Base-by-base conservation (phyloP, 805 yeast genomes). In the Candida awuae region DNA sequence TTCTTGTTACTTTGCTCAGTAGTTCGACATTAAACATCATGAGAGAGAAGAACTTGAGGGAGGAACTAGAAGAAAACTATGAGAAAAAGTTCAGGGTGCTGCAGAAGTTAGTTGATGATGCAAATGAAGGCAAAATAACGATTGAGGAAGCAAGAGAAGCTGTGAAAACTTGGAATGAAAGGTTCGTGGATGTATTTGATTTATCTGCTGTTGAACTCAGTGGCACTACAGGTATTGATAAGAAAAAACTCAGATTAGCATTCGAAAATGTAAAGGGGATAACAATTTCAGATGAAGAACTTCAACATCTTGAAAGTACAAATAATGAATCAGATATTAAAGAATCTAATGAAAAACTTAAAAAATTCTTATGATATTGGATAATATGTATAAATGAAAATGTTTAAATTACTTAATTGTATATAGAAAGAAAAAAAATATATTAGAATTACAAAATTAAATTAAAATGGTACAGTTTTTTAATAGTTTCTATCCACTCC, bases 401-500 rank as follows among this genome's bases (percentile, higher is more conserved):
- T n/a, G n/a, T n/a, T n/a, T 13, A n/a, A 12, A 17, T 27, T 27
- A 20, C 2, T 33, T 13, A 29, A 30, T 15, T 29, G 8, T 21
- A 28, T n/a, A 26, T 25, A 12, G n/a, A 16, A 27, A 27, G 12
- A 34, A 21, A 1, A 32, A 21, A 26, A 3, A 26, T 6, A 32
- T 12, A 19, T 8, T 5, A 15, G 30, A n/a, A 8, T 22, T 29
- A 17, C 14, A 26, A n/a, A 17, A 18, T 10, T 32, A 32, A 12
- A 35, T 35, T 16, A 35, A 25, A 21, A 22, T 30, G 8, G 33
- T 43, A 43, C 42, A 30, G 32, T 25, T 26, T 26, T 20, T 30
- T 15, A 21, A 27, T 34, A 28, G n/a, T n/a, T 13, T 27, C 32
- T 49, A 73, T 33, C 80, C 82, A 32, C 79, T 71, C 84, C 84